These are phyloP conservation scores for Immersiella caudata DNA, from an alignment of 495 filamentous ascomycete genomes.

Conservation along the genomic window DNA sequence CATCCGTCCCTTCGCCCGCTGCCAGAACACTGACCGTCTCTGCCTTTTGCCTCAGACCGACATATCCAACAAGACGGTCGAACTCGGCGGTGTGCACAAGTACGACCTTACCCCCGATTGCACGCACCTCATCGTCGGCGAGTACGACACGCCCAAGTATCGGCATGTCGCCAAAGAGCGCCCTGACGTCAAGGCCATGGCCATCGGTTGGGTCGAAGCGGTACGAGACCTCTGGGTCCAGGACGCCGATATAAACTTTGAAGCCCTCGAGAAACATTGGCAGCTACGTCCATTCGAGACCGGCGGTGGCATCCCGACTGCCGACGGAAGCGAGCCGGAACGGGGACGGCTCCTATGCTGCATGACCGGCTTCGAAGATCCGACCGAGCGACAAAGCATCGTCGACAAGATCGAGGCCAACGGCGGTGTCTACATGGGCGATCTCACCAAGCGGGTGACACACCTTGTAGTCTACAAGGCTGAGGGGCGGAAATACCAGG, in stretches of 20 bases:
- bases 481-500: constrained; percentile 84
- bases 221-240: constrained; percentile 80
- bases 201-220: constrained; percentile 79
- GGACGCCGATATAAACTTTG: constrained; percentile 77
- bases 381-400: constrained; percentile 67
- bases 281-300: constrained; percentile 48
- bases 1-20: not conserved
- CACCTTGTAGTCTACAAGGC: constrained; percentile 81
- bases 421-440: constrained; percentile 80
- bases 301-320: constrained; percentile 37
- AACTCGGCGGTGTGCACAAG: constrained; percentile 86
- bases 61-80: constrained; percentile 65
- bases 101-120: constrained; percentile 94
- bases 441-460: constrained; percentile 82
- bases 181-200: constrained; percentile 79
- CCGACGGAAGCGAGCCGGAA: constrained; percentile 26
- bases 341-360: constrained; percentile 68
- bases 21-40: not conserved
- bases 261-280: constrained; percentile 54
- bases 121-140: constrained; percentile 91
- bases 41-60: constrained; percentile 57
- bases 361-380: constrained; percentile 88
- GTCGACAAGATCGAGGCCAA: constrained; percentile 61
- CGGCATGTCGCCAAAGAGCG: constrained; percentile 90
- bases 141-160: constrained; percentile 87